These are phyloP conservation scores for Boletus edulis DNA, from an alignment of 768 basidiomycete genomes.

Conservation along the genomic window DNA sequence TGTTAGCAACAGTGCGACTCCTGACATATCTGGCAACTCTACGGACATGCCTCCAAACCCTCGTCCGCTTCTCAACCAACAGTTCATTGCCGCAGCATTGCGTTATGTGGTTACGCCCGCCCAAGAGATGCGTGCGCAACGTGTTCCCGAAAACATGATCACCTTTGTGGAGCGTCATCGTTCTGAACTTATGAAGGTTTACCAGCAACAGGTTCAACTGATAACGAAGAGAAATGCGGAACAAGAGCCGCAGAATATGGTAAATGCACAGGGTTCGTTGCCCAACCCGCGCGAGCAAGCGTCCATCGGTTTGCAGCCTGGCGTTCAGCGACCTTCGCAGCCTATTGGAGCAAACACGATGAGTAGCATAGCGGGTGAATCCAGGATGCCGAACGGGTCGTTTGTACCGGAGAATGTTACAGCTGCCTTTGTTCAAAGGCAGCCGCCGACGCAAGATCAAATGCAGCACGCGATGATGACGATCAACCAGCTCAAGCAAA, in stretches of 20 bases:
- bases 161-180: slow-evolving; percentile 57
- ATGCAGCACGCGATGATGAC: slow-evolving; percentile 27
- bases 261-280: slow-evolving; percentile 16
- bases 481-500: slow-evolving; percentile 33
- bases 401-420: slow-evolving; percentile 5
- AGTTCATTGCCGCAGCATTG: slow-evolving; percentile 44
- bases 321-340: slow-evolving; percentile 17
- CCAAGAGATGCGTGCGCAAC: slow-evolving; percentile 51
- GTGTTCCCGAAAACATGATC: slow-evolving; percentile 51
- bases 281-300: slow-evolving; percentile 22
- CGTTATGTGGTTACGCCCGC: slow-evolving; percentile 44
- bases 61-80: slow-evolving; percentile 18
- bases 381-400: slow-evolving; percentile 15
- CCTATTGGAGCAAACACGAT: slow-evolving; percentile 8
- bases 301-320: slow-evolving; percentile 8
- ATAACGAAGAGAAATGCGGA: slow-evolving; percentile 19
- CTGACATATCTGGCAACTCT: slow-evolving; percentile 14
- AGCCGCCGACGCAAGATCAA: slow-evolving; percentile 32
- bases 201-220: slow-evolving; percentile 25
- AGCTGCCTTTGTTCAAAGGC: slow-evolving; percentile 4
- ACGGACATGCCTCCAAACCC: slow-evolving; percentile 20
- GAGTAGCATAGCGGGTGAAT: slow-evolving; percentile 13
- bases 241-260: slow-evolving; percentile 22
- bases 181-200: slow-evolving; percentile 21
- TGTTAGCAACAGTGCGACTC: slow-evolving; percentile 7